Base-by-base conservation (phyloP, 805 yeast species). In the Candida sithepensis region DNA sequence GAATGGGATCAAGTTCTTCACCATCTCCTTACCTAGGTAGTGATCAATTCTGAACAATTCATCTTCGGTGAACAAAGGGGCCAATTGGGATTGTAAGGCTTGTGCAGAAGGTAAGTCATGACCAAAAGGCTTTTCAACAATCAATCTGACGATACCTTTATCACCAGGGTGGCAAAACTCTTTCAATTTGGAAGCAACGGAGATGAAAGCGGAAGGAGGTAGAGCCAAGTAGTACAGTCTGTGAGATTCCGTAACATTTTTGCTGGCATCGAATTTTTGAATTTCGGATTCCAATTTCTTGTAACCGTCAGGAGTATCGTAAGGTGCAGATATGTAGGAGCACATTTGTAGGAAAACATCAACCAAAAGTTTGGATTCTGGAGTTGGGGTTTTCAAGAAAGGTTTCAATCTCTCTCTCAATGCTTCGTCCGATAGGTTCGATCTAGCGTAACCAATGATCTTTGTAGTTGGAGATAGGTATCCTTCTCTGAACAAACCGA, bases 41-140 rank as follows among this genome's bases (percentile, higher is more conserved):
- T 94, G 99, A 71, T 94, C 99, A 59, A 94, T 94, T 74, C 99
- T 84, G 75, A 79, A 94, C 42, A 92, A 74, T 73, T 94, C 98
- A 3, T 85, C 91, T 70, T 94, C 99, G 22, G 79, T 69, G 81
- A 91, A 92, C 43, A 91, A 70, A 18, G 98, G 98, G 16, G 91
- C 81, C 59, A 94, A 76, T 52, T 79, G 77, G 47, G 71, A 61
- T 72, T 90, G 97, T 64, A 94, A 74, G 58, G 81, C 84, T 60
- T 88, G 79, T 3, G 96, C 82, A 45, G 89, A 75, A 51, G 76
- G 78, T 59, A 94, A 78, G 67, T 94, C 98, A 66, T 82, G 94
- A 53, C 99, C 99, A 64, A 94, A 94, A 36, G 99, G 99, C 74
- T 94, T 94, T 72, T 94, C 99, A 46, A 94, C 88, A 61, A 94